Evolutionary conservation across 257 asterid species (phyloP).

Genomic region (Penstemon davidsonii): DNA sequence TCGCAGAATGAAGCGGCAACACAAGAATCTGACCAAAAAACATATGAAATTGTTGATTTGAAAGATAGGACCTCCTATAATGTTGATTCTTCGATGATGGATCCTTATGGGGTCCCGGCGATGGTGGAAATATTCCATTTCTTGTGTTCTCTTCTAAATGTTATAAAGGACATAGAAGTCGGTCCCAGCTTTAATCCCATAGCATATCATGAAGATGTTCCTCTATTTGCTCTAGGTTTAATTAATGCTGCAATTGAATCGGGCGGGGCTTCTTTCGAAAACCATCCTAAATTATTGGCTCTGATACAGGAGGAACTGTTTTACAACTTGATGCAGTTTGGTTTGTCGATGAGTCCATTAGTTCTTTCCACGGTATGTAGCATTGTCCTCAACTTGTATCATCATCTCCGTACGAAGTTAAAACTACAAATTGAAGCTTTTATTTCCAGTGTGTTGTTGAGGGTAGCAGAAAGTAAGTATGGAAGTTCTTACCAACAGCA

Average conservation of each 20-base stretch:
- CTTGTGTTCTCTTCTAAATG: conserved; percentile 85
- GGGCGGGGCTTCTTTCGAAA: conserved; percentile 73
- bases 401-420: conserved; percentile 75
- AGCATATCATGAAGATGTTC: conserved; percentile 93
- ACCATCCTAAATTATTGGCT: conserved; percentile 71
- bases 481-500: conserved; percentile 92
- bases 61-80: conserved; percentile 30
- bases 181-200: conserved; percentile 74
- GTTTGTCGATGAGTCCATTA: conserved; percentile 88
- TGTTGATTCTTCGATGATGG: conserved; percentile 56
- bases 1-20: conserved; percentile 43
- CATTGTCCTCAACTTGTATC: conserved; percentile 90
- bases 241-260: conserved; percentile 85
- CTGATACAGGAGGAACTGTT: conserved; percentile 90
- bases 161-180: conserved; percentile 67
- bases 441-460: conserved; percentile 73
- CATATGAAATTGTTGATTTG: conserved; percentile 31
- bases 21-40: conserved; percentile 44
- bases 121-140: conserved; percentile 90
- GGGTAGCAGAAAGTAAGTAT: conserved; percentile 74
- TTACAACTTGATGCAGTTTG: conserved; percentile 84
- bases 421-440: conserved; percentile 90
- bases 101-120: conserved; percentile 86
- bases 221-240: conserved; percentile 89
- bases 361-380: conserved; percentile 91